phyloP scores from a whole-genome alignment of 2,329 filamentous ascomycete species.

The Chrysoporthe cubensis region DNA sequence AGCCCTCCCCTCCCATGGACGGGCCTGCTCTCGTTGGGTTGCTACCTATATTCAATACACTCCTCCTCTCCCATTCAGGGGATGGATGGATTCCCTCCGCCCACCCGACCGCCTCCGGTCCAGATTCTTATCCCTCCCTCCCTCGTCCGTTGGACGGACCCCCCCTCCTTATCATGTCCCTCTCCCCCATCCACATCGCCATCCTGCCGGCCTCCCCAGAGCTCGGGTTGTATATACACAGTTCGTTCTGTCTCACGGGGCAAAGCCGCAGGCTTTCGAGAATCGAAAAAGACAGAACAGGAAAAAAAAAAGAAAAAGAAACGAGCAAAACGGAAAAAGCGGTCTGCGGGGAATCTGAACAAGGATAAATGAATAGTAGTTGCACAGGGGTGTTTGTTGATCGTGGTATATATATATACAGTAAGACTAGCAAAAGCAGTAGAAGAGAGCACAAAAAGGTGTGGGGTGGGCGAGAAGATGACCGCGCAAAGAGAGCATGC shows the following conservation, averaged over 20 bases:
- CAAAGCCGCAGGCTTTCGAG: not conserved
- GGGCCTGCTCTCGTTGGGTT: not conserved
- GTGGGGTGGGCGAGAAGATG: not conserved
- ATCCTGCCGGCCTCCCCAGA: not conserved
- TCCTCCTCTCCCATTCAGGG: not conserved
- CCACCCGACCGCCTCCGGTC: no score
- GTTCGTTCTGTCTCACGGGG: not conserved
- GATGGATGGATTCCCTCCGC: no score
- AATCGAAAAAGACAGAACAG: not conserved
- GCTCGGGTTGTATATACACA: not conserved
- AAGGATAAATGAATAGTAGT: not conserved
- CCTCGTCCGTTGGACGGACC: not conserved
- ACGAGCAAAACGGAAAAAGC: not conserved
- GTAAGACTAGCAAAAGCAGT: not conserved
- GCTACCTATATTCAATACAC: not conserved
- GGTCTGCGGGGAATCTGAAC: not conserved
- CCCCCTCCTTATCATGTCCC: not conserved
- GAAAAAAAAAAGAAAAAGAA: not conserved
- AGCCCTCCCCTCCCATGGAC: no score
- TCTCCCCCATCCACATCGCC: not conserved
- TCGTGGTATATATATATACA: constrained; percentile 3
- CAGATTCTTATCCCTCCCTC: not conserved
- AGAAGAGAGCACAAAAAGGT: not conserved
- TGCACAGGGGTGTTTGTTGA: constrained; percentile 8
- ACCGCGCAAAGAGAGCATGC: not conserved